These are phyloP conservation scores for Penicillium sp. DNA, from an alignment of 2,329 filamentous ascomycete species.

Conservation along the genomic window DNA sequence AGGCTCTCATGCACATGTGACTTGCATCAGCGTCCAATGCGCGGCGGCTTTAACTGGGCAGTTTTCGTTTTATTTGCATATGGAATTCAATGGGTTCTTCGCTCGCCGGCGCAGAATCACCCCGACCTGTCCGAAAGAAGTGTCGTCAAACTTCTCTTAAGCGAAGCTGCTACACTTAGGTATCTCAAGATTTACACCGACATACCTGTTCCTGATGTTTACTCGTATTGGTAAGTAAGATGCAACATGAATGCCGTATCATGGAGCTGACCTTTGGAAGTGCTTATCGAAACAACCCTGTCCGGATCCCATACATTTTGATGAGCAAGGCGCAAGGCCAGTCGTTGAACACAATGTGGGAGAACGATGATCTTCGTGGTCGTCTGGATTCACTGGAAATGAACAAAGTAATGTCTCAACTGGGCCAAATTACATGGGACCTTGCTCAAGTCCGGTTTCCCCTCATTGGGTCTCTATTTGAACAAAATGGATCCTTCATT, in stretches of 20 bases:
- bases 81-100: neutral
- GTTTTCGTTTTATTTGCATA: neutral
- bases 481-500: neutral
- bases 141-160: neutral
- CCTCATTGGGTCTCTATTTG: neutral
- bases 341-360: neutral
- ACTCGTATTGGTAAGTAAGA: neutral
- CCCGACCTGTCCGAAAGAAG: neutral
- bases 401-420: neutral
- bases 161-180: neutral
- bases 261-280: neutral
- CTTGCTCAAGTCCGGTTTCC: neutral
- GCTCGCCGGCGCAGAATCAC: neutral
- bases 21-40: neutral
- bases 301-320: conserved; percentile 1
- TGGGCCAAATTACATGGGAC: neutral
- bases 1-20: neutral
- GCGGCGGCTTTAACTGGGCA: neutral
- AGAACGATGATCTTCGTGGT: neutral
- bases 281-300: neutral
- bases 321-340: neutral
- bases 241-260: neutral
- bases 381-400: neutral
- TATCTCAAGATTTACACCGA: neutral
- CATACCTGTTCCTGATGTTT: neutral